A percentile compares a stretch with the other conserved stretches of the same genome.
These are phyloP conservation scores for Chytriomyces sp. DNA, from an alignment of 192 early-diverging fungal genomes.

Conservation along the genomic window DNA sequence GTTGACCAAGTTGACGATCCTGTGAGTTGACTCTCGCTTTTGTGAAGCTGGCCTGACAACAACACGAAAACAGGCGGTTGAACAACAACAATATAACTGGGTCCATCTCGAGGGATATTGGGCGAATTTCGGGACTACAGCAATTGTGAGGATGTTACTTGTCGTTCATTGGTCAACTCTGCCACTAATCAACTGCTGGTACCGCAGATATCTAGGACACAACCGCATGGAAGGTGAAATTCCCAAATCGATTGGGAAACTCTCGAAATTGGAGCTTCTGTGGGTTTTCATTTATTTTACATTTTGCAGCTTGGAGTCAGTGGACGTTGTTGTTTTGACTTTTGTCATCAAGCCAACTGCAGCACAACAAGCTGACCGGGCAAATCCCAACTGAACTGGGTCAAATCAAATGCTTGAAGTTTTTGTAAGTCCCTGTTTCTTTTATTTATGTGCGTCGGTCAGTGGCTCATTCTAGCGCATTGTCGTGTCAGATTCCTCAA, in stretches of 20 bases:
- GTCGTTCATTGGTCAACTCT: no score
- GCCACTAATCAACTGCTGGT: no score
- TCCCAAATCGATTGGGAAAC: not conserved
- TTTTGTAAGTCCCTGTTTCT: slow-evolving; percentile 7
- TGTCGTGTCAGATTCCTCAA: not conserved
- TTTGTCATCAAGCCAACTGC: slow-evolving; percentile 4
- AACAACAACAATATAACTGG: slow-evolving; percentile 13
- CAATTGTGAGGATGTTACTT: slow-evolving; percentile 22
- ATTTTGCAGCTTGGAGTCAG: no score
- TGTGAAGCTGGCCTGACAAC: no score
- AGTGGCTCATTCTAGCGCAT: not conserved
- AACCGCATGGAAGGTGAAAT: slow-evolving; percentile 16
- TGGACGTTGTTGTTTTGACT: not conserved
- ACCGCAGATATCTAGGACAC: slow-evolving; percentile 14
- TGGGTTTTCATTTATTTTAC: not conserved
- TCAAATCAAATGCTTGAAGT: slow-evolving; percentile 8
- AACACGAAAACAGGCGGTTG: no score
- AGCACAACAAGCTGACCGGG: slow-evolving; percentile 6
- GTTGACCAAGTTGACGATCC: slow-evolving; percentile 4
- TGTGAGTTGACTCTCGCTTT: no score
- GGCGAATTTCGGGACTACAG: not conserved
- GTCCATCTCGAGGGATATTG: not conserved
- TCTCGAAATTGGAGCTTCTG: slow-evolving; percentile 12
- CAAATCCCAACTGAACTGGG: slow-evolving; percentile 8
- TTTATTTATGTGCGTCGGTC: not conserved